A percentile compares a stretch with the other conserved stretches of the same genome.
Evolutionary conservation across 345 rosid genomes (phyloP).

Genomic region (Geranium brycei): DNA sequence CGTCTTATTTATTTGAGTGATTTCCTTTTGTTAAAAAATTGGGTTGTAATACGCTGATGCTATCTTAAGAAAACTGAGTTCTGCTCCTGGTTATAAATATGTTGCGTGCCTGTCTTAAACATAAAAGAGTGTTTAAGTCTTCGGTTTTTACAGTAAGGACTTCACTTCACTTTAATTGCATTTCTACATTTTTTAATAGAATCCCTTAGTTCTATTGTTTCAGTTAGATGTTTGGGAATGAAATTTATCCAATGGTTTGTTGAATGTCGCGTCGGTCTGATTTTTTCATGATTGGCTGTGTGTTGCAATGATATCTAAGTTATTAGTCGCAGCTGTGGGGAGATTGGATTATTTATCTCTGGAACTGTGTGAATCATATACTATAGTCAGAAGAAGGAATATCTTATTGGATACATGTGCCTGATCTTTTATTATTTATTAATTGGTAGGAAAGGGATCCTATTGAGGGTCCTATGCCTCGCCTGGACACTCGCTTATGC

Average conservation of each 20-base stretch:
- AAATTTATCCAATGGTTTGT: background rate
- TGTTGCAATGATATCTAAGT: background rate
- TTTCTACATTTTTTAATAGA: background rate
- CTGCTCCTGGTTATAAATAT: background rate
- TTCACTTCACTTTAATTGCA: background rate
- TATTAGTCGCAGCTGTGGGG: background rate
- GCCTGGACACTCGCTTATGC: slow-evolving; percentile 71
- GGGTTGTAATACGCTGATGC: background rate
- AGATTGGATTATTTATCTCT: background rate
- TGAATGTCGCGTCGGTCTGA: background rate
- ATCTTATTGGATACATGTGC: background rate
- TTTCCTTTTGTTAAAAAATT: background rate
- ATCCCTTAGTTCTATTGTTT: background rate
- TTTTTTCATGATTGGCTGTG: no score
- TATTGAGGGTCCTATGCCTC: slow-evolving; percentile 84
- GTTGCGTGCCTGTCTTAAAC: background rate
- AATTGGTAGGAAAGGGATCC: slow-evolving; percentile 74
- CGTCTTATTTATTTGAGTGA: background rate
- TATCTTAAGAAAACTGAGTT: background rate
- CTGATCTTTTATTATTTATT: slow-evolving; percentile 9
- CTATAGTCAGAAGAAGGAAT: slow-evolving; percentile 2
- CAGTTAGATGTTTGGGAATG: background rate
- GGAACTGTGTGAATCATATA: slow-evolving; percentile 1
- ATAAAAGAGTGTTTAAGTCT: background rate
- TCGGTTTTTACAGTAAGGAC: background rate